Evolutionary conservation across 306 rosid genomes (phyloP).

Genomic region (Argentina anserina): DNA sequence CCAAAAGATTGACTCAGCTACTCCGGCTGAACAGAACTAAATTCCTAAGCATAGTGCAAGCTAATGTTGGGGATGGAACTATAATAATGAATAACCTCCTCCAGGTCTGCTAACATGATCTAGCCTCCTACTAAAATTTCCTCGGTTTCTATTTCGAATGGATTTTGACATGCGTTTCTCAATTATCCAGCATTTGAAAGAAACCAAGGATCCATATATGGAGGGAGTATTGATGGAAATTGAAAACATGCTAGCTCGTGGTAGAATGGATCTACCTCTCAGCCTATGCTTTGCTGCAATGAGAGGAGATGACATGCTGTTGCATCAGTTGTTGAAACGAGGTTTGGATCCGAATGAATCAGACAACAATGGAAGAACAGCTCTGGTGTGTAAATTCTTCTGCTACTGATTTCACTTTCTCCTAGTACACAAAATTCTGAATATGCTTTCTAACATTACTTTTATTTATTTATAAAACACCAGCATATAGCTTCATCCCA

Average conservation of each 20-base stretch:
- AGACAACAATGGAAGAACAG: slow-evolving; percentile 71
- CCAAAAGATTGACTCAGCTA: slow-evolving; percentile 77
- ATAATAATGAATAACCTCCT: slow-evolving; percentile 91
- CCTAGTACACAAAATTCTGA: neutral
- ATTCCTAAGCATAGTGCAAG: slow-evolving; percentile 71
- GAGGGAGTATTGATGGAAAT: slow-evolving; percentile 73
- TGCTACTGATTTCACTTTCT: neutral
- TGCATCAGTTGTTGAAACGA: slow-evolving; percentile 67
- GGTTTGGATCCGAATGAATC: slow-evolving; percentile 80
- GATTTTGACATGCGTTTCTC: slow-evolving; percentile 5
- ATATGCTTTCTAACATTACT: neutral
- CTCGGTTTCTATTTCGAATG: neutral
- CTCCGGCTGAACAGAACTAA: slow-evolving; percentile 72
- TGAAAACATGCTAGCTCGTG: slow-evolving; percentile 83
- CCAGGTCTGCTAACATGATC: slow-evolving; percentile 46
- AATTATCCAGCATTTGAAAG: slow-evolving; percentile 71
- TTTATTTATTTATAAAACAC: slow-evolving; percentile 14
- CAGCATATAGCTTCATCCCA: slow-evolving; percentile 77
- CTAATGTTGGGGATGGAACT: slow-evolving; percentile 88
- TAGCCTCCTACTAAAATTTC: neutral
- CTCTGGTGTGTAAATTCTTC: slow-evolving; percentile 53
- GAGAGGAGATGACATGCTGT: slow-evolving; percentile 76
- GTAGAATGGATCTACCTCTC: slow-evolving; percentile 79
- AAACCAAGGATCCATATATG: slow-evolving; percentile 67
- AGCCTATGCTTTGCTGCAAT: slow-evolving; percentile 77